Conservation (phyloP, 2,329 filamentous ascomycete species). For the Xylaria sp. region DNA sequence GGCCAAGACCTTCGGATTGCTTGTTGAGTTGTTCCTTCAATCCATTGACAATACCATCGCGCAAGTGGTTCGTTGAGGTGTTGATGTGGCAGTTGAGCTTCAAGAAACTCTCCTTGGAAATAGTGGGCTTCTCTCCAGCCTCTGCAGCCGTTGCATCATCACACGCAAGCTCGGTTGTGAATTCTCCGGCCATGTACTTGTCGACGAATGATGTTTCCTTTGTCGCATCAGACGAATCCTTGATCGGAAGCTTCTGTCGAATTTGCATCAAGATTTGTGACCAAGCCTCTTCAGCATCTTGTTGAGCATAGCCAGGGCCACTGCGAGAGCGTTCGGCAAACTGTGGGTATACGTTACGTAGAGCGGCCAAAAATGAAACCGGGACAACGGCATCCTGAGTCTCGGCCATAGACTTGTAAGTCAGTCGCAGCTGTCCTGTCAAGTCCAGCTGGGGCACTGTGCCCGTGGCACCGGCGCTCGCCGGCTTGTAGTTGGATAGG, state of each 20-base stretch:
- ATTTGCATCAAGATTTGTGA: constrained; percentile 87
- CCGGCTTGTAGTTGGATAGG: constrained; percentile 53
- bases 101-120: constrained; percentile 69
- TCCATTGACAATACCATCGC: constrained; percentile 78
- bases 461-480: constrained; percentile 23
- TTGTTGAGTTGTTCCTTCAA: constrained; percentile 90
- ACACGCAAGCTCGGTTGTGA: constrained; percentile 73
- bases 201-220: constrained; percentile 71
- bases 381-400: constrained; percentile 86
- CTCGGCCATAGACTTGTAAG: constrained; percentile 85
- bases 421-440: constrained; percentile 68
- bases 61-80: constrained; percentile 77
- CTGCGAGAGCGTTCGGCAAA: constrained; percentile 85
- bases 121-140: constrained; percentile 63
- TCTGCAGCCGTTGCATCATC: constrained; percentile 75
- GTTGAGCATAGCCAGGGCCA: constrained; percentile 84
- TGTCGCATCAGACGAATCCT: constrained; percentile 38
- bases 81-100: constrained; percentile 97
- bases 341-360: constrained; percentile 78
- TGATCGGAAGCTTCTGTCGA: constrained; percentile 68
- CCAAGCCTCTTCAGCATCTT: constrained; percentile 98
- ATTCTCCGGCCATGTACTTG: constrained; percentile 80
- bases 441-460: constrained; percentile 60
- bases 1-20: constrained; percentile 67
- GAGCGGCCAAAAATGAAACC: constrained; percentile 71